A percentile compares a stretch with the other conserved stretches of the same genome.
Evolutionary conservation across 1,284 basidiomycete species (phyloP).

Genomic region (Pseudozyma sp.): DNA sequence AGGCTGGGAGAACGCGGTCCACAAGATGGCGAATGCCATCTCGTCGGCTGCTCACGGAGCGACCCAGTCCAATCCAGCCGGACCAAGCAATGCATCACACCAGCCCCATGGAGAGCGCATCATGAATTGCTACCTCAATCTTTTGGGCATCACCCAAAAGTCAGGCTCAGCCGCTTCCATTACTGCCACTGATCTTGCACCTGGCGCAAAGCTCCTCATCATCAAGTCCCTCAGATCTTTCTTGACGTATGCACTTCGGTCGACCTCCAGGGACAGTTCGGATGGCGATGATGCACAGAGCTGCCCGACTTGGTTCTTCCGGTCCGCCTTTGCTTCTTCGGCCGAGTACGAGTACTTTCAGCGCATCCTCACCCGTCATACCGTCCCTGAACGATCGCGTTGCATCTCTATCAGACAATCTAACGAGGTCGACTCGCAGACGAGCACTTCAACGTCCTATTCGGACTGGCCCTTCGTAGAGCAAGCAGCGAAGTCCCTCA

Average conservation of each 20-base stretch:
- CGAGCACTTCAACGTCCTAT: conserved; percentile 3
- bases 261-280: conserved; percentile 1
- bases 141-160: conserved; percentile 55
- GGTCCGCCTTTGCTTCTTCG: conserved; percentile 45
- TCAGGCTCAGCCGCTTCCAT: conserved; percentile 31
- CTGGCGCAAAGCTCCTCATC: conserved; percentile 44
- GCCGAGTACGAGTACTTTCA: conserved; percentile 58
- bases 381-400: conserved; percentile 5
- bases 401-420: conserved; percentile 5
- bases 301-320: conserved; percentile 62
- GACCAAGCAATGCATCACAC: conserved; percentile 17
- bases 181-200: conserved; percentile 32
- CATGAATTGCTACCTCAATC: conserved; percentile 58
- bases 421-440: neutral
- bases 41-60: conserved; percentile 12
- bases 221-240: conserved; percentile 37
- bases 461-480: conserved; percentile 17
- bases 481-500: conserved; percentile 12
- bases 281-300: neutral
- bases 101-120: conserved; percentile 56
- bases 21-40: conserved; percentile 21
- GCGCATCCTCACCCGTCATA: conserved; percentile 26
- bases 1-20: conserved; percentile 52
- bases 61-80: conserved; percentile 2
- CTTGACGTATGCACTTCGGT: conserved; percentile 24